A percentile compares a stretch with the other conserved stretches of the same genome.
phyloP scores from a whole-genome alignment of 768 basidiomycete species.

The Daedaleopsis nitida region DNA sequence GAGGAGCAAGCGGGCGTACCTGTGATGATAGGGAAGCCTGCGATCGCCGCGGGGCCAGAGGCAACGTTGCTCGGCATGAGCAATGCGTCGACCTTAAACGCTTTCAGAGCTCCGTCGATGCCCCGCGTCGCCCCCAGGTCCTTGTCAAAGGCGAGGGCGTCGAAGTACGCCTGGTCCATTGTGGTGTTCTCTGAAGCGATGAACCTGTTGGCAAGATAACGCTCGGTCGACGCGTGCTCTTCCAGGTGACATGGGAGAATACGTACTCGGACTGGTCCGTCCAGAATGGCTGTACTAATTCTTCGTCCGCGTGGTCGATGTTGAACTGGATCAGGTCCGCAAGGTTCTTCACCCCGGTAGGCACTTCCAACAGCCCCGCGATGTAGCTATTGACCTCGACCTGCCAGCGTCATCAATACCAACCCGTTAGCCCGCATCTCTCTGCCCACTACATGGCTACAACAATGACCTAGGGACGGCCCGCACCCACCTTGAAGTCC shows the following conservation, averaged over 20 bases:
- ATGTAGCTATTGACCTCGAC: slow-evolving; percentile 55
- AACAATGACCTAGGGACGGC: no score
- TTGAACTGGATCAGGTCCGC: slow-evolving; percentile 65
- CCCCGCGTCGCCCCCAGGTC: slow-evolving; percentile 35
- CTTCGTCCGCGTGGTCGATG: slow-evolving; percentile 48
- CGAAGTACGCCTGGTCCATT: slow-evolving; percentile 33
- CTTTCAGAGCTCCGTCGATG: slow-evolving; percentile 36
- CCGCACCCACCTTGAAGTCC: slow-evolving; percentile 56
- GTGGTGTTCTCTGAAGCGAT: slow-evolving; percentile 30
- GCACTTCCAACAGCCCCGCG: slow-evolving; percentile 48
- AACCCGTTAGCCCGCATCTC: no score
- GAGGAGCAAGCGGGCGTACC: slow-evolving; percentile 37
- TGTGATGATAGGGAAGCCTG: slow-evolving; percentile 68
- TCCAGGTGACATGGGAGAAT: not conserved
- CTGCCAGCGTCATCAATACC: slow-evolving; percentile 31
- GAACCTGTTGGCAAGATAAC: slow-evolving; percentile 25
- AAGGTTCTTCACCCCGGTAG: slow-evolving; percentile 53
- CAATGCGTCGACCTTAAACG: slow-evolving; percentile 36
- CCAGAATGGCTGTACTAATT: slow-evolving; percentile 40
- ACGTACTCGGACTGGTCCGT: slow-evolving; percentile 39
- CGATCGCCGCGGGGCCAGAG: slow-evolving; percentile 47
- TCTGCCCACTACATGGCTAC: no score
- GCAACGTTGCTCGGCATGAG: slow-evolving; percentile 28
- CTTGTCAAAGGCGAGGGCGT: slow-evolving; percentile 32
- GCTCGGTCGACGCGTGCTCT: not conserved